These are phyloP conservation scores for Thermothelomyces thermophilus DNA, from an alignment of 2,329 filamentous ascomycete species.

Conservation along the genomic window DNA sequence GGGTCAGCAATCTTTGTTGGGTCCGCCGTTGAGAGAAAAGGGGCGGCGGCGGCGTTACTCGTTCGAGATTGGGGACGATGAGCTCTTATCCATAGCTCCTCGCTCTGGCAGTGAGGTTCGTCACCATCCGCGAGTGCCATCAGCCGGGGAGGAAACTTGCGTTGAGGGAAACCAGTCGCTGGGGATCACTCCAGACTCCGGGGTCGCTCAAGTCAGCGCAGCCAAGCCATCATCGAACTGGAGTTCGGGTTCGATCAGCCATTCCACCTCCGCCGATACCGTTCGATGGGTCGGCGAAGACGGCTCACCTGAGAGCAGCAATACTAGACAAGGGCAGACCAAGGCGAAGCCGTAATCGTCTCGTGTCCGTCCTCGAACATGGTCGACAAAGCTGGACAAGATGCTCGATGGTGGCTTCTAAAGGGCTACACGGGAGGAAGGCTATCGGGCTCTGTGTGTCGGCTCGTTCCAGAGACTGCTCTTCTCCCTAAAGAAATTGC, in stretches of 20 bases:
- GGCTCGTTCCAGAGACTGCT: too few species aligned
- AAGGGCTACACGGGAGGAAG: too few species aligned
- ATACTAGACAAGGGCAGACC: neutral
- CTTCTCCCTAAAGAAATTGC: too few species aligned
- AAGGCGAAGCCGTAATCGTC: neutral
- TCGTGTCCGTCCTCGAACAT: too few species aligned
- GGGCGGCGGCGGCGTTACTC: neutral
- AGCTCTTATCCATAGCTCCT: too few species aligned
- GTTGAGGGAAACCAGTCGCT: neutral
- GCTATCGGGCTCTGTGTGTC: too few species aligned
- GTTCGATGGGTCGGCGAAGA: slow-evolving; percentile 3
- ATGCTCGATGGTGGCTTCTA: too few species aligned
- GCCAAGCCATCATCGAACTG: neutral
- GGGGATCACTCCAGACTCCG: neutral
- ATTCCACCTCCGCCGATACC: neutral
- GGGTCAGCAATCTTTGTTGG: too few species aligned
- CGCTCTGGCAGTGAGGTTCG: too few species aligned
- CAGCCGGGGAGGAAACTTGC: neutral
- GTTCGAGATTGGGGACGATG: too few species aligned
- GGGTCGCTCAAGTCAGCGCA: neutral
- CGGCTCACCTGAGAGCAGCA: neutral
- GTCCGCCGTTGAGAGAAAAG: neutral
- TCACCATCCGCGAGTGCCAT: too few species aligned
- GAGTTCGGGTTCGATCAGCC: neutral
- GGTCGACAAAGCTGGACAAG: too few species aligned